Base-by-base conservation (phyloP, 2,329 filamentous ascomycete species). In the Diaporthe batatas region DNA sequence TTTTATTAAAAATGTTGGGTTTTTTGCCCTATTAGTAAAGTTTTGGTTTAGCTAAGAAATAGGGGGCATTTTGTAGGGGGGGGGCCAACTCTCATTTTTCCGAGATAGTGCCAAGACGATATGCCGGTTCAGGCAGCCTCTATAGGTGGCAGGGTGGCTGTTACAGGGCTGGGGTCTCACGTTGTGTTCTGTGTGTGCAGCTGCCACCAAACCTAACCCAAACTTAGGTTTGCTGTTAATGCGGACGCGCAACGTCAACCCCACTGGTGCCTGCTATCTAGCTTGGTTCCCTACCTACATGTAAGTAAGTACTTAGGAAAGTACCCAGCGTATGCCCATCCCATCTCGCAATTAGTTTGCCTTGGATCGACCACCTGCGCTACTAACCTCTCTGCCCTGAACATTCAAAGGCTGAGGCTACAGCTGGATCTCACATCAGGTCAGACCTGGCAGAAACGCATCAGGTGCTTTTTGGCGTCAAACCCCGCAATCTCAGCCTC, bases 371-470 rank as follows among this genome's bases (percentile, higher is more conserved):
- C 12, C 12, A 25, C 47, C 42, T 25, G 49, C 21, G 12, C 18
- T 58, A 47, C 39, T 25, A 25, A 6, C 25, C 53, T 34, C 10
- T 11, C 55, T 49, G 12, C 23, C 42, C 21, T 58, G n/a, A n/a
- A n/a, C 42, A n/a, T 7, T 21, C 29, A 47, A 39, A 39, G 32
- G 62, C 62, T 67, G 62, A 67, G 47, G 47, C 25, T 23, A 5
- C 29, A 51, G n/a, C 49, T 57, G 23, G 23, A 44, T 74, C 65
- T 74, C 70, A 72, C 72, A 69, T 74, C 72, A 74, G 70, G 72
- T 67, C 72, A 64, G 70, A 65, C 36, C 59, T 57, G 53, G n/a
- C 39, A 49, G n/a, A 5, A 47, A 23, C 47, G 36, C 53, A 12
- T 39, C 42, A 59, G 68, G 54, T 58, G 44, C 62, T 67, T 53